Conservation (phyloP, 2,329 filamentous ascomycete species). For the Aureobasidium uvarum region DNA sequence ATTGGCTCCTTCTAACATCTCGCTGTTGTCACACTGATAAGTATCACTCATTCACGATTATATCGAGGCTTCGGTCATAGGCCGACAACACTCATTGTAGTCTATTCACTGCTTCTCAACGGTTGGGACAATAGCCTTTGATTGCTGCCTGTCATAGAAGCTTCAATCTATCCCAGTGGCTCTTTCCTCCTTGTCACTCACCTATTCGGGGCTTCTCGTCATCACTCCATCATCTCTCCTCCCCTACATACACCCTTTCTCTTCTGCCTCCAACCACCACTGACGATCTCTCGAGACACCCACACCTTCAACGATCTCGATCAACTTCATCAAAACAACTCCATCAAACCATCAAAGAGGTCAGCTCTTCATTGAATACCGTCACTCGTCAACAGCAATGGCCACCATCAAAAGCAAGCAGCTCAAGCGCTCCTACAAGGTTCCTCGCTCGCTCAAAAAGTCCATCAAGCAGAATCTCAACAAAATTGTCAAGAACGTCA, state of each 20-base stretch:
- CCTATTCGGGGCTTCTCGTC: neutral
- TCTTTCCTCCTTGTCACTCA: neutral
- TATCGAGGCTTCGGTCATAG: neutral
- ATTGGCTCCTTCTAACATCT: neutral
- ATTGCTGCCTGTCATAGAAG: neutral
- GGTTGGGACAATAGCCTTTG: neutral
- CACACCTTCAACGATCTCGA: neutral
- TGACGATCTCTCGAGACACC: neutral
- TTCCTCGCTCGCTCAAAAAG: slow-evolving; percentile 7
- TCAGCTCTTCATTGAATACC: too few relatives aligned
- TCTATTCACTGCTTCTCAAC: neutral
- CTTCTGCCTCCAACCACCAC: neutral
- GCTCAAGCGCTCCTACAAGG: slow-evolving; percentile 1
- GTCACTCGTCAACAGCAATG: neutral
- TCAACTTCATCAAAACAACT: neutral
- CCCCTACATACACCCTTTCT: neutral
- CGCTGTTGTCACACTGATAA: neutral
- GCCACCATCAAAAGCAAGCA: neutral
- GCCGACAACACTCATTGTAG: neutral
- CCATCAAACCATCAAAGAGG: neutral
- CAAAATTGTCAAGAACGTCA: slow-evolving; percentile 17
- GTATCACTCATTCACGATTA: neutral
- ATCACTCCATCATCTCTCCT: neutral
- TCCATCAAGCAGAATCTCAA: slow-evolving; percentile 13
- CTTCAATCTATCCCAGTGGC: neutral